Evolutionary conservation across 495 filamentous ascomycete genomes (phyloP), one percentile per base, ranked within the genome.

Genomic region (Penicillium canariense): DNA sequence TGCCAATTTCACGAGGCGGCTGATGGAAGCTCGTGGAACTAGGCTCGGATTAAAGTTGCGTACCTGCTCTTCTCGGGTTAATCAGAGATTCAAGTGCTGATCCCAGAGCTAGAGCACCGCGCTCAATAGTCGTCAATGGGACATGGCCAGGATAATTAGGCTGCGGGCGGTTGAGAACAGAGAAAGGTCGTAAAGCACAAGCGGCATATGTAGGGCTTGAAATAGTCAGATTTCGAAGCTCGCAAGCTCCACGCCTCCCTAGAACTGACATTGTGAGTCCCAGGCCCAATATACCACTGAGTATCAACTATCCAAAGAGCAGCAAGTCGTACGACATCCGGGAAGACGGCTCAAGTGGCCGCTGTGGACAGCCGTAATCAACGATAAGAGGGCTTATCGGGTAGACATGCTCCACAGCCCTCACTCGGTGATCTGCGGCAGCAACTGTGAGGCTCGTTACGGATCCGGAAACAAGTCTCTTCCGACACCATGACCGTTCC

Each of bases 141-240:
- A 97, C 81, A 82, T 99, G 95, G 65, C 89, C 89, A 0, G 88
- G 84, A 78, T 98, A 98, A 25, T 73, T 75, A 47, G 72, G 72
- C 11, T 81, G 81, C 28, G 92, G 93, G 12, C 92, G 87, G 68
- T 87, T 86, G 58, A 92, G 82, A 52, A 87, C 79, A 31, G 90
- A 91, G 78, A 94, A 95, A 12, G 70, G 53, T 36, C 79, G 69
- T 34, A 65, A 27, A 40, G 40, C 23, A 48, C 48, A 55, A 35
- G 51, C 35, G 12, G 56, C 15, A 26, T 42, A 40, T 17, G 45
- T 28, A 47, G 57, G 51, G 2, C 35, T 45, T 14, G 50, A 25
- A 18, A 35, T 22, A 25, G 57, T 40, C 30, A 70, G 36, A 43
- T 48, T 52, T 15, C 67, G 63, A 20, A 62, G 55, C 42, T 50